Conservation (phyloP, 2,329 filamentous ascomycete species). For the Ilyonectria destructans region DNA sequence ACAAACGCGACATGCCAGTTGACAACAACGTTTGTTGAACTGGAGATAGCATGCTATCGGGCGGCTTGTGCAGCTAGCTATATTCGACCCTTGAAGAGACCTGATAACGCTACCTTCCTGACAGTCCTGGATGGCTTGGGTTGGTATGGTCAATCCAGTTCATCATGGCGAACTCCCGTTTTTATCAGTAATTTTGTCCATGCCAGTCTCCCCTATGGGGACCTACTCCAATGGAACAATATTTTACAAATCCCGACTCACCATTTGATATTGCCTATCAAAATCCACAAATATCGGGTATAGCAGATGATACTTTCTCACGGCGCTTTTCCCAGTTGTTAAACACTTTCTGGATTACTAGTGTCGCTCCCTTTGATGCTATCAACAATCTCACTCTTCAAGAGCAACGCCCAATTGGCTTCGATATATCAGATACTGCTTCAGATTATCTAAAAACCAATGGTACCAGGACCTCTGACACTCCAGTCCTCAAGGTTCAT, state of each 20-base stretch:
- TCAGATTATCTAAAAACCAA: neutral
- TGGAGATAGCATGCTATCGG: conserved; percentile 16
- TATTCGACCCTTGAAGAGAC: neutral
- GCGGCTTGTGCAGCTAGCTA: conserved; percentile 9
- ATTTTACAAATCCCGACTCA: conserved; percentile 14
- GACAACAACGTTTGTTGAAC: conserved; percentile 16
- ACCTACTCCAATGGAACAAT: conserved; percentile 1
- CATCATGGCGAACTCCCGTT: neutral
- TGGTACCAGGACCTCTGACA: conserved; percentile 7
- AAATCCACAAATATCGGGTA: neutral
- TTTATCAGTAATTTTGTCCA: conserved; percentile 18
- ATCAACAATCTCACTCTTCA: conserved; percentile 7
- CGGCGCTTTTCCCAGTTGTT: conserved; percentile 16
- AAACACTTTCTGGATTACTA: conserved; percentile 22
- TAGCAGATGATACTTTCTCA: neutral
- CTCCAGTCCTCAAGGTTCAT: conserved; percentile 3
- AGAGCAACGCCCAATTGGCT: neutral
- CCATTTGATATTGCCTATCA: conserved; percentile 17
- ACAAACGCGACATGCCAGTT: conserved; percentile 18
- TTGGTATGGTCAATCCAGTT: too few species aligned
- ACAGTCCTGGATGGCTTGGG: conserved; percentile 6
- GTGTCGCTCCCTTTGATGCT: conserved; percentile 15
- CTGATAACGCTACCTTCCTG: neutral
- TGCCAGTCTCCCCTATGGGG: neutral
- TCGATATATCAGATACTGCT: neutral